A percentile compares a stretch with the other conserved stretches of the same genome.
These are phyloP conservation scores for Ambrosiella xylebori DNA, from an alignment of 2,329 filamentous ascomycete species.

Conservation along the genomic window DNA sequence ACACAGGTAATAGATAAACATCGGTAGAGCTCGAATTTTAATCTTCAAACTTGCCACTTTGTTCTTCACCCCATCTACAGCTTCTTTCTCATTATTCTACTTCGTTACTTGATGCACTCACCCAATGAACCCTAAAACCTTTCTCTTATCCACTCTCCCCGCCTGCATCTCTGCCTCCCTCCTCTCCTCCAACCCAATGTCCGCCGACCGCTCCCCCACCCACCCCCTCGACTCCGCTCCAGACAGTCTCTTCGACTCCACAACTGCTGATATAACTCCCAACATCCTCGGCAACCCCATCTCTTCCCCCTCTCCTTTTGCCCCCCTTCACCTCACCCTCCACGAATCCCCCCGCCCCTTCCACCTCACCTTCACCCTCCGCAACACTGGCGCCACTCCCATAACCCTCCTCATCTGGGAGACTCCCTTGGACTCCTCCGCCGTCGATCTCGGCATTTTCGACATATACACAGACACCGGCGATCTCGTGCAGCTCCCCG, in stretches of 20 bases:
- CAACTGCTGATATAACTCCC: background rate
- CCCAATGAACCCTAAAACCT: background rate
- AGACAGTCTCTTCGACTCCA: background rate
- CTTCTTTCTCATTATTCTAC: background rate
- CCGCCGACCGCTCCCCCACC: background rate
- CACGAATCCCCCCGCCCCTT: constrained; percentile 16
- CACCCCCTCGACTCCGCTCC: background rate
- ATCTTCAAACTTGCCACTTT: background rate
- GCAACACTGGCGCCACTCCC: constrained; percentile 23
- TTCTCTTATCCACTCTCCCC: background rate
- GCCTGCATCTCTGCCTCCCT: background rate
- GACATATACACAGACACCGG: constrained; percentile 22
- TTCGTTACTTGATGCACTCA: background rate
- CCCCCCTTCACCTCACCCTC: background rate
- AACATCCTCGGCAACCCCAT: background rate
- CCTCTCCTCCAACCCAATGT: background rate
- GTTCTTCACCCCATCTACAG: background rate
- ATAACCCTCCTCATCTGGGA: constrained; percentile 28
- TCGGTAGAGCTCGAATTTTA: background rate
- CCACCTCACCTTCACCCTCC: constrained; percentile 23
- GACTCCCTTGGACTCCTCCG: constrained; percentile 28
- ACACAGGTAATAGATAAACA: background rate
- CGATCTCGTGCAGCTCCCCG: constrained; percentile 22
- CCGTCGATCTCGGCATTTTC: constrained; percentile 25
- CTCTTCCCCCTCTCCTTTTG: background rate